Base-by-base conservation (phyloP, 768 basidiomycete species). In the Agaricus sinodeliciosus region DNA sequence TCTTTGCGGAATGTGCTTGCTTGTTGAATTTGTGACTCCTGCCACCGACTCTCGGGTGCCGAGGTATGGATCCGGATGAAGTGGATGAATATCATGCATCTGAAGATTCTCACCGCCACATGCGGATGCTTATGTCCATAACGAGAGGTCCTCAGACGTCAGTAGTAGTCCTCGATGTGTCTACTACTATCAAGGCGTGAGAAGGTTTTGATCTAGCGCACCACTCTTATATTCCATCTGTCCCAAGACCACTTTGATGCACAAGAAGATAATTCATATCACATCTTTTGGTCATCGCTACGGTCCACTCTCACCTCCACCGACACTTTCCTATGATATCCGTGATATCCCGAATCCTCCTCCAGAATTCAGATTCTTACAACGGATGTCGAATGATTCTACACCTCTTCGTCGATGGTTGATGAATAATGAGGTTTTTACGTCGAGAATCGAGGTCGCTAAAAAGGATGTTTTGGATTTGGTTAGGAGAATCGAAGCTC, bases 21-120 rank as follows among this genome's bases (percentile, higher is more conserved):
- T n/a, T n/a, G n/a, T n/a, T n/a, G n/a, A n/a, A n/a, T n/a, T n/a
- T n/a, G n/a, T n/a, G n/a, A n/a, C n/a, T n/a, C n/a, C n/a, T n/a
- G n/a, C n/a, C n/a, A n/a, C n/a, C n/a, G n/a, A n/a, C n/a, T n/a
- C n/a, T n/a, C n/a, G n/a, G n/a, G n/a, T n/a, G n/a, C n/a, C n/a
- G 37, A 6, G 54, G 51, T 11, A 48, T 43, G 39, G 56, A 61
- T 9, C 60, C 64, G 26, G 61, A 63, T 16, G 66, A 66, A 13
- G 58, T 62, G 34, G 48, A 62, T 9, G 58, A 58, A 3, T 56
- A 58, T 36, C 61, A 63, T 18, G 58, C 56, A 7, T 55, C 54
- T 6, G 58, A 57, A n/a, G 57, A 59, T 36, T 54, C 58, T 27
- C 52, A 54, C 41, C 52, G 45, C 28, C 40, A 45, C 22, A 43